A percentile compares a stretch with the other conserved stretches of the same genome.
Evolutionary conservation across 257 asterid species (phyloP).

Genomic region (Jaltomata sinuosa): DNA sequence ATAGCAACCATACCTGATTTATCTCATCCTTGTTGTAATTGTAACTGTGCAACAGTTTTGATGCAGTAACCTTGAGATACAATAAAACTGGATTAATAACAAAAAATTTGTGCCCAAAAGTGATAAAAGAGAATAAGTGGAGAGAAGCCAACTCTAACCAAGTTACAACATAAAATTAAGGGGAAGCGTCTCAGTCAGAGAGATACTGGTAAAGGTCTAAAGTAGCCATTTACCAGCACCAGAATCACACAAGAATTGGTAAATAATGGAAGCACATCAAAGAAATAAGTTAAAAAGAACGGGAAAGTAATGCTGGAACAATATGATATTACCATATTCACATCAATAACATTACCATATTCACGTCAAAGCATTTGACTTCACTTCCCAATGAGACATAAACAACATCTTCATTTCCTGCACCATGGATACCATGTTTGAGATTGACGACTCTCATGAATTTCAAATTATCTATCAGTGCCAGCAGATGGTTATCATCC

Average conservation of each 20-base stretch:
- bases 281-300: not conserved
- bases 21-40: slow-evolving; percentile 84
- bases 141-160: not conserved
- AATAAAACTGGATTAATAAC: slow-evolving; percentile 10
- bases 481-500: not conserved
- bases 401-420: slow-evolving; percentile 81
- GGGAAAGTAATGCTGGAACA: not conserved
- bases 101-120: not conserved
- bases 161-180: not conserved
- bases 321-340: slow-evolving; percentile 45
- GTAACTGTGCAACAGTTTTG: slow-evolving; percentile 60
- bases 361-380: slow-evolving; percentile 66
- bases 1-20: slow-evolving; percentile 51
- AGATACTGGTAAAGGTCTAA: not conserved
- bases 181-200: not conserved
- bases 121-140: not conserved
- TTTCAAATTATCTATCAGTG: not conserved
- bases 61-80: slow-evolving; percentile 42
- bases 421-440: slow-evolving; percentile 9
- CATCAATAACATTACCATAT: slow-evolving; percentile 54
- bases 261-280: not conserved
- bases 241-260: not conserved
- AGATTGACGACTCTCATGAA: not conserved
- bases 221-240: not conserved
- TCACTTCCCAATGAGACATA: slow-evolving; percentile 64